Conservation (phyloP, 2,329 filamentous ascomycete species). For the Colletotrichum sp. region DNA sequence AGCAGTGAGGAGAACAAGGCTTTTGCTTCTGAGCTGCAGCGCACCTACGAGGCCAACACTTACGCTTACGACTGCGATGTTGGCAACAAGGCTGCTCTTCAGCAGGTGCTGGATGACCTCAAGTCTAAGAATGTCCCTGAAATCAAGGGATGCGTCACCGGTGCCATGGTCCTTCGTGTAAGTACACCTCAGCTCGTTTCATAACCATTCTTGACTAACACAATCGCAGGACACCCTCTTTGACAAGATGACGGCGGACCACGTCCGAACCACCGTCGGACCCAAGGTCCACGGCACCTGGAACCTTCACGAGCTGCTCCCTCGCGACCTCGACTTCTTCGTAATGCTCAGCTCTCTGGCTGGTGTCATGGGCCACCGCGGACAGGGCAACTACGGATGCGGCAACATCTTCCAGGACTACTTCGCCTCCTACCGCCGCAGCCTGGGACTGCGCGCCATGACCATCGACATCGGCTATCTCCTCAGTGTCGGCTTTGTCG, state of each 20-base stretch:
- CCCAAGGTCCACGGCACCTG: conserved; percentile 38
- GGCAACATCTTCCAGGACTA: conserved; percentile 47
- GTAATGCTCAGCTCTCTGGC: conserved; percentile 34
- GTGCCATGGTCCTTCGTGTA: conserved; percentile 16
- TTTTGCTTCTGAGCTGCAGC: conserved; percentile 3
- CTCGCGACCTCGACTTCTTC: conserved; percentile 37
- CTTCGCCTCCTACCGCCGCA: conserved; percentile 43
- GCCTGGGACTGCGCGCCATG: conserved; percentile 43
- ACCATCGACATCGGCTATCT: conserved; percentile 59
- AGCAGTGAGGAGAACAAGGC: conserved; percentile 7
- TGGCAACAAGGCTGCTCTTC: background rate
- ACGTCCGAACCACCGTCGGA: conserved; percentile 27
- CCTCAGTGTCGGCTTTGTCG: conserved; percentile 53
- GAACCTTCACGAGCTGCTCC: conserved; percentile 33
- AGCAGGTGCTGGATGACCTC: background rate
- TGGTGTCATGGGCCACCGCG: conserved; percentile 28
- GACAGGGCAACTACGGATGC: conserved; percentile 48
- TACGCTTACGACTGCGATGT: conserved; percentile 18
- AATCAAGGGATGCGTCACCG: conserved; percentile 6
- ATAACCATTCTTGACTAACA: background rate
- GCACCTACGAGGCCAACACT: background rate
- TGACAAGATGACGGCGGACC: conserved; percentile 30
- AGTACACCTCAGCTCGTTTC: background rate
- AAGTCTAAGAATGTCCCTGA: conserved; percentile 6
- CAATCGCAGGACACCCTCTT: conserved; percentile 19